Evolutionary conservation across 2,329 filamentous ascomycete species (phyloP), one percentile per base, ranked within the genome.

Genomic region (Colletotrichum scovillei): DNA sequence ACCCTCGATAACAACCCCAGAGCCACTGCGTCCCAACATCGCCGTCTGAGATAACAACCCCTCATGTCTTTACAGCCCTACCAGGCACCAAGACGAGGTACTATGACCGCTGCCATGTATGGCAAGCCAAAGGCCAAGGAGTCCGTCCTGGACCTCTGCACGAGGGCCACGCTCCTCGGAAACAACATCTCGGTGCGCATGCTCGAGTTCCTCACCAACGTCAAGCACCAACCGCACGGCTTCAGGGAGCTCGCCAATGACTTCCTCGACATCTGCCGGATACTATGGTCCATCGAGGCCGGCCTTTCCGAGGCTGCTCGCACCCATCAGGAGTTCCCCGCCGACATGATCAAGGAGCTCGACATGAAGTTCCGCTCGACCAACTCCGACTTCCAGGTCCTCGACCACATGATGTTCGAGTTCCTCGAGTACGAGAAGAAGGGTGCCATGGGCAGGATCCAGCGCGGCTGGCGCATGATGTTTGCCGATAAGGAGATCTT

Each of bases 221-320:
- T 87, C 71, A 90, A 89, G 76, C 82, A 86, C 46, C 85, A 88
- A 46, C 87, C 88, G 0, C 82, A 86, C 64, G 88, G 89, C 38
- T 90, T 92, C 79, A 87, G 89, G 72, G 82, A 86, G 30, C 85
- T 94, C 24, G 91, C 92, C 11, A 87, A 88, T 74, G 90, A 92
- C 75, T 93, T 93, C 78, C 86, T 94, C 71, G 91, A 93, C 69
- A 89, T 90, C 5, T 92, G 89, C 79, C 88, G 91, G 67, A 88
- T 91, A 55, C 84, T 94, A 55, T 92, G 91, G 85, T 88, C 90
- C n/a, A 91, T 93, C 74, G 91, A 93, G 80, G 88, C 90, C 26
- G 92, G 92, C 5, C 85, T 94, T 66, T 81, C 83, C n/a, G 88
- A 91, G 76, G 87, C 85, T 57, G 81, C 84, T 35, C 84, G 86